phyloP scores from a whole-genome alignment of 768 basidiomycete species.

The Tricholoma flavovirens region DNA sequence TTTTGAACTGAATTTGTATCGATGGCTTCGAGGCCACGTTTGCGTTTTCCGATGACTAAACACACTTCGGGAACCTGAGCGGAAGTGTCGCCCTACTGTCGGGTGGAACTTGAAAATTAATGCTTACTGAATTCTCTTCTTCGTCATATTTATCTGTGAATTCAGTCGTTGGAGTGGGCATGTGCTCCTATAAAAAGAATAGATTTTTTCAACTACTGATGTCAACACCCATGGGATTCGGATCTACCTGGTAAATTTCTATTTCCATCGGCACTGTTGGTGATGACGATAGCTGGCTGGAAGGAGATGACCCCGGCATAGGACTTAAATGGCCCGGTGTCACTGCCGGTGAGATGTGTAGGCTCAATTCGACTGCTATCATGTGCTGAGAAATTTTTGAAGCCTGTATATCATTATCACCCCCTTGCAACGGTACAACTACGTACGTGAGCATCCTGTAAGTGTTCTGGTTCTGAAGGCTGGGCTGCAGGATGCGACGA shows the following conservation, averaged over 20 bases:
- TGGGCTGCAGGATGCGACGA: not conserved
- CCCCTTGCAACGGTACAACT: not conserved
- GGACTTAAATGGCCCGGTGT: constrained; percentile 5
- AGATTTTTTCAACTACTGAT: not conserved
- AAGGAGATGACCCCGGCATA: constrained; percentile 21
- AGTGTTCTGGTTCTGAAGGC: not conserved
- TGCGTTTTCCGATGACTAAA: not conserved
- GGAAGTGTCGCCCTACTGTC: not conserved
- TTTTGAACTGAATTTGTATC: not conserved
- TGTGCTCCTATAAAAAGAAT: not conserved
- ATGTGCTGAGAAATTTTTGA: not conserved
- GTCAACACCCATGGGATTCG: not conserved
- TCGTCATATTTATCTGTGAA: not conserved
- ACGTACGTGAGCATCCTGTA: not conserved
- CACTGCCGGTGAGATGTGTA: not conserved
- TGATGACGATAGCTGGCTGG: constrained; percentile 1
- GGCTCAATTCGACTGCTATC: not conserved
- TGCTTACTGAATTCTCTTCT: not conserved
- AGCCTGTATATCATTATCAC: not conserved
- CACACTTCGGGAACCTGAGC: not conserved
- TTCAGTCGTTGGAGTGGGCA: not conserved
- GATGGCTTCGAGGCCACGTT: not conserved
- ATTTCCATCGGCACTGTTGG: not conserved
- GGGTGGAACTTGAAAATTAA: not conserved
- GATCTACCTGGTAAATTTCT: not conserved